phyloP scores from a whole-genome alignment of 2,329 filamentous ascomycete genomes.

The Sporothrix brunneoviolacea region DNA sequence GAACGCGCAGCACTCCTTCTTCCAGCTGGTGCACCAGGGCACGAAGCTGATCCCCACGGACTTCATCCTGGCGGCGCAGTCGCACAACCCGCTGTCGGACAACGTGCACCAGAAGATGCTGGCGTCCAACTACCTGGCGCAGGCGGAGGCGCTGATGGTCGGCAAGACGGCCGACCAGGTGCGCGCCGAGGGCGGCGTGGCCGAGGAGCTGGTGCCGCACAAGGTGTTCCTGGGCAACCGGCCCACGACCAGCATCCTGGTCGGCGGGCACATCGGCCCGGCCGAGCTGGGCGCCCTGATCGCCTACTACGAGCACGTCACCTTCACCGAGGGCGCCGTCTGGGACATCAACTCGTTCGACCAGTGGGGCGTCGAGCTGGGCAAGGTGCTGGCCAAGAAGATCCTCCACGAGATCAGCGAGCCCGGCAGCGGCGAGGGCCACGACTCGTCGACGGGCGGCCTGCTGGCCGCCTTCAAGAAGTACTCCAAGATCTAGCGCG shows the following conservation, averaged over 20 bases:
- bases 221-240: slow-evolving; percentile 99
- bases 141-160: slow-evolving; percentile 85
- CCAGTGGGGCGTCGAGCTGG: slow-evolving; percentile 98
- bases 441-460: slow-evolving; percentile 83
- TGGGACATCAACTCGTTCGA: slow-evolving; percentile 99
- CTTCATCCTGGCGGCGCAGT: slow-evolving; percentile 94
- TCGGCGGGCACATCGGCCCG: slow-evolving; percentile 86
- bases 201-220: slow-evolving; percentile 79
- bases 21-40: slow-evolving; percentile 97
- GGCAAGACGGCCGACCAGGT: slow-evolving; percentile 79
- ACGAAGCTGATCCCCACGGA: slow-evolving; percentile 98
- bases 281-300: slow-evolving; percentile 90
- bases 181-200: slow-evolving; percentile 60
- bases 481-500: slow-evolving; percentile 48
- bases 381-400: slow-evolving; percentile 93
- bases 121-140: slow-evolving; percentile 85
- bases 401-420: slow-evolving; percentile 78
- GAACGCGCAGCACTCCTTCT: slow-evolving; percentile 99
- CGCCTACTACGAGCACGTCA: slow-evolving; percentile 98
- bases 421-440: slow-evolving; percentile 60
- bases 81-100: slow-evolving; percentile 88
- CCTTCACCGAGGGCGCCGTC: slow-evolving; percentile 92
- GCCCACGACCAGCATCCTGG: slow-evolving; percentile 88
- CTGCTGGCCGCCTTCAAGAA: slow-evolving; percentile 91
- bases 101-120: slow-evolving; percentile 97